These are phyloP conservation scores for Diacronema lutheri DNA, from an alignment of 78 protist species.

Conservation along the genomic window DNA sequence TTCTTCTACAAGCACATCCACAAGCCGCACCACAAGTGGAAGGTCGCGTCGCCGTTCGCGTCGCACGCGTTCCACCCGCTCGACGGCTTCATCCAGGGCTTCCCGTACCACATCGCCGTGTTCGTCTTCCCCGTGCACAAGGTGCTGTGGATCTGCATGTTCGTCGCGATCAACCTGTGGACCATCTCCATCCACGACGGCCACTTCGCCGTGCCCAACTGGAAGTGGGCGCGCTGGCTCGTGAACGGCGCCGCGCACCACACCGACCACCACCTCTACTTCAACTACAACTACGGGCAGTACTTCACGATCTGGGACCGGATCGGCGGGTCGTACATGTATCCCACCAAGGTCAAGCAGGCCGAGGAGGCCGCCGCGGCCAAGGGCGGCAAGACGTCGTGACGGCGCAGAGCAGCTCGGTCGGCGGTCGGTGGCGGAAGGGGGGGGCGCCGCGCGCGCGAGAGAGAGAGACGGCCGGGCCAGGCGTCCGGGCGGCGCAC, in stretches of 20 bases:
- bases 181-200: constrained; percentile 80
- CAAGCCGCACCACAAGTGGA: constrained; percentile 73
- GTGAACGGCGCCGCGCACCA: constrained; percentile 65
- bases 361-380: too few species aligned
- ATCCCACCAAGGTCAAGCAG: too few species aligned
- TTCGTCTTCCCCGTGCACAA: constrained; percentile 70
- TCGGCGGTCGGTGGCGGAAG: too few species aligned
- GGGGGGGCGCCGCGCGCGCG: too few species aligned
- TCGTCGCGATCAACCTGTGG: constrained; percentile 76
- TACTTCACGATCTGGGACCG: constrained; percentile 81
- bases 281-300: constrained; percentile 82
- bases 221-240: neutral
- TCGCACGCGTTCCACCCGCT: constrained; percentile 76
- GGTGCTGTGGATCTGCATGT: constrained; percentile 42
- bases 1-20: constrained; percentile 62
- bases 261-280: constrained; percentile 68
- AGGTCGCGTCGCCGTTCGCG: constrained; percentile 55
- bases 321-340: constrained; percentile 48
- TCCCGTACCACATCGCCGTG: constrained; percentile 66
- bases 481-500: too few species aligned
- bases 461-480: too few species aligned
- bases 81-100: constrained; percentile 75
- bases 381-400: too few species aligned
- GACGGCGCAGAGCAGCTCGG: too few species aligned
- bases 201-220: neutral